phyloP scores from a whole-genome alignment of 2,329 filamentous ascomycete species.

The Ophiostoma angusticollis region DNA sequence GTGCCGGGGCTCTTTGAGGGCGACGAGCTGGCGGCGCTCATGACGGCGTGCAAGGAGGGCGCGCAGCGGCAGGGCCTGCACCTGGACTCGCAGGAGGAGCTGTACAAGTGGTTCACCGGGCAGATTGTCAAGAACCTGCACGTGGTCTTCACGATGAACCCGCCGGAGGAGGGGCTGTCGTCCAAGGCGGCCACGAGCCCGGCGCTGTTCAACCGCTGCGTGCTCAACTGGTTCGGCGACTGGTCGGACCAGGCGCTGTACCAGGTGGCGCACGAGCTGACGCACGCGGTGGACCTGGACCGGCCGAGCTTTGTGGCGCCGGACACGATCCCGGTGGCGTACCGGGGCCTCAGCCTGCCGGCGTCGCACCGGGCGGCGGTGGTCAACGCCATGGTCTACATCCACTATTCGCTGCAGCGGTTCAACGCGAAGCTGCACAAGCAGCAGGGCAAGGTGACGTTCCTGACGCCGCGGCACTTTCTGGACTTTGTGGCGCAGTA shows the following conservation, averaged over 20 bases:
- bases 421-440: conserved; percentile 83
- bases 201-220: conserved; percentile 96
- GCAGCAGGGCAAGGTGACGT: conserved; percentile 86
- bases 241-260: conserved; percentile 99
- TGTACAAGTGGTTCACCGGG: conserved; percentile 99
- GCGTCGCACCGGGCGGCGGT: conserved; percentile 84
- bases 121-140: conserved; percentile 99
- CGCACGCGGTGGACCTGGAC: conserved; percentile 90
- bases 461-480: conserved; percentile 91
- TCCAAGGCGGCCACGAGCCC: conserved; percentile 97
- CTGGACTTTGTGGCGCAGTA: conserved; percentile 97
- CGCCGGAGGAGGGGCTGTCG: conserved; percentile 83
- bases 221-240: conserved; percentile 99
- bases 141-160: conserved; percentile 99
- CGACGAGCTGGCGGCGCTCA: conserved; percentile 95
- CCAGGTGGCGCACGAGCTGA: conserved; percentile 92
- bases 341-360: conserved; percentile 70
- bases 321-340: conserved; percentile 86
- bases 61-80: conserved; percentile 90
- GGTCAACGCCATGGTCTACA: conserved; percentile 97
- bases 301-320: conserved; percentile 73
- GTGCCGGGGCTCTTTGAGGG: conserved; percentile 97
- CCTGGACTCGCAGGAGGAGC: conserved; percentile 91
- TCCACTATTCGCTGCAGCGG: conserved; percentile 83
- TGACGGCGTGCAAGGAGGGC: conserved; percentile 98